phyloP scores from a whole-genome alignment of 352 stramenopile species.

The Globisporangium viniferum region DNA sequence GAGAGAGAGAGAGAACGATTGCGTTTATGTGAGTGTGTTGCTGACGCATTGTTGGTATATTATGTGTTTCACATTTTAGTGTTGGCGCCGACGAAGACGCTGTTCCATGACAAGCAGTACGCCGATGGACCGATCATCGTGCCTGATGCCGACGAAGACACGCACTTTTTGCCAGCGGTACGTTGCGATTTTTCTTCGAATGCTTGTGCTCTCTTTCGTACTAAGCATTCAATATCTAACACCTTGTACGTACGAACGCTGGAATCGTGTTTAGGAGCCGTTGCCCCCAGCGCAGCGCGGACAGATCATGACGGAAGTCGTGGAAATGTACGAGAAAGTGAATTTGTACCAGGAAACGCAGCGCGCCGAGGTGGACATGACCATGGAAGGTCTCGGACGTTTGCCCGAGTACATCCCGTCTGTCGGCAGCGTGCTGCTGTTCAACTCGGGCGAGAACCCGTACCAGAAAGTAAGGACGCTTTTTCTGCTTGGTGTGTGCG shows the following conservation, averaged over 20 bases:
- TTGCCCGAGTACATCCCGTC: conserved; percentile 82
- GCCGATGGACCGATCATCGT: conserved; percentile 68
- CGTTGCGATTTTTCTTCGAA: not conserved
- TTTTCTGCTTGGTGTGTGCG: not conserved
- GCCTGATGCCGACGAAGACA: conserved; percentile 69
- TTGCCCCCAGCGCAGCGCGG: conserved; percentile 66
- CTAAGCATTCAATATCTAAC: not conserved
- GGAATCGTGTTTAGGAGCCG: conserved; percentile 37
- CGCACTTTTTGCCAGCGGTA: conserved; percentile 77
- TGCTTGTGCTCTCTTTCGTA: not conserved
- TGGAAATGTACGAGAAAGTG: conserved; percentile 84
- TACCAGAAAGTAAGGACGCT: conserved; percentile 69
- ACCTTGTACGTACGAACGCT: not conserved
- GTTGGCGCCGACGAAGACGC: conserved; percentile 61
- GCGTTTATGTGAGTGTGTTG: not conserved
- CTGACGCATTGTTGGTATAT: not conserved
- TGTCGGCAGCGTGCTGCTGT: conserved; percentile 78
- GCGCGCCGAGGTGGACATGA: conserved; percentile 76
- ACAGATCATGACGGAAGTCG: conserved; percentile 76
- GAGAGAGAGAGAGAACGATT: not conserved
- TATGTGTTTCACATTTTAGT: conserved; percentile 11
- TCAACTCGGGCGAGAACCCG: conserved; percentile 86
- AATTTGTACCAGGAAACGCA: conserved; percentile 76
- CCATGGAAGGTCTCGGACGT: conserved; percentile 63
- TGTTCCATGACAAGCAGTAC: conserved; percentile 85